Conservation (phyloP, 305 asterid species). For the Fraxinus paxiana region DNA sequence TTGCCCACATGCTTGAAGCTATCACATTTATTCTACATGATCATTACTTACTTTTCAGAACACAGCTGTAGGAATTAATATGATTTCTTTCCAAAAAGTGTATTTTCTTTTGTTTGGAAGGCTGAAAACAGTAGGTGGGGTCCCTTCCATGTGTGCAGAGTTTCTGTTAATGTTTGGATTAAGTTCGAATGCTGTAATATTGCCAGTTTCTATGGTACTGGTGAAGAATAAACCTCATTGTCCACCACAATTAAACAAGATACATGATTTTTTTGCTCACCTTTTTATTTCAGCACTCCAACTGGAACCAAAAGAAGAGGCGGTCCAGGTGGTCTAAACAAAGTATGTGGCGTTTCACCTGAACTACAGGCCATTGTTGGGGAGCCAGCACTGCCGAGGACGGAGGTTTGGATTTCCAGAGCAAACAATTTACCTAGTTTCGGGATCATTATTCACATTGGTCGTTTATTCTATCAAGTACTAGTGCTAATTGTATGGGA, state of each 20-base stretch:
- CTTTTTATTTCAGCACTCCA: slow-evolving; percentile 38
- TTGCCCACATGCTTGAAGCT: neutral
- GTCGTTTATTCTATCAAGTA: neutral
- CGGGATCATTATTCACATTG: neutral
- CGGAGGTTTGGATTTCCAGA: slow-evolving; percentile 50
- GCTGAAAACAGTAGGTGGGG: neutral
- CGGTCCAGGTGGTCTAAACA: slow-evolving; percentile 78
- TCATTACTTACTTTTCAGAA: neutral
- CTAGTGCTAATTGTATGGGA: neutral
- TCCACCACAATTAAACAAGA: neutral
- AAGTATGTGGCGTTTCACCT: slow-evolving; percentile 80
- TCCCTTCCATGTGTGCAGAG: neutral
- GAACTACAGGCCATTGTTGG: slow-evolving; percentile 75
- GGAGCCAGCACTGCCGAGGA: slow-evolving; percentile 69
- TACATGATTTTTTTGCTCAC: neutral
- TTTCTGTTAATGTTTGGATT: neutral
- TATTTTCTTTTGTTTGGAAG: slow-evolving; percentile 9
- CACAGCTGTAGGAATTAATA: neutral
- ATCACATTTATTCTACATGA: neutral
- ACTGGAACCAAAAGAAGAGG: slow-evolving; percentile 74
- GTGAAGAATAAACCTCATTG: neutral
- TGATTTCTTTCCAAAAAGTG: slow-evolving; percentile 7
- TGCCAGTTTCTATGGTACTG: neutral
- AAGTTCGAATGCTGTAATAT: neutral
- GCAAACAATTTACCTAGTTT: neutral